phyloP scores from a whole-genome alignment of 2,329 filamentous ascomycete species.

The Teratosphaeriaceae sp. region DNA sequence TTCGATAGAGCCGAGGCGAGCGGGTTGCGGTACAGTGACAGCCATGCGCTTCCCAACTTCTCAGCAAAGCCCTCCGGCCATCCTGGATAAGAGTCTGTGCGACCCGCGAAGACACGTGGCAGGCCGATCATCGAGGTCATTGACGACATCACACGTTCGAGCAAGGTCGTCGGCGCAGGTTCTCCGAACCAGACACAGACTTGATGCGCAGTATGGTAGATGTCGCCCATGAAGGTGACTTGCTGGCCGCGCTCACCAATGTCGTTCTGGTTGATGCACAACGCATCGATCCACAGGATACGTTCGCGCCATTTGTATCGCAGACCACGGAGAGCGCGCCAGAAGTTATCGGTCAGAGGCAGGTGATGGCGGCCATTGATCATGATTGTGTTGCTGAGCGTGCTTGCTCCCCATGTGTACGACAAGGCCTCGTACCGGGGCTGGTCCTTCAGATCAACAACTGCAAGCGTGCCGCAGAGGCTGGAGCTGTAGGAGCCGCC shows the following conservation, averaged over 20 bases:
- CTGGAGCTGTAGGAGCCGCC: not conserved
- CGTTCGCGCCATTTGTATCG: not conserved
- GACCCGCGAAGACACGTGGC: not conserved
- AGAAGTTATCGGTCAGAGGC: not conserved
- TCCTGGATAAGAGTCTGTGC: not conserved
- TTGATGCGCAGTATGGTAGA: conserved; percentile 3
- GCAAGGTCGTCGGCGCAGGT: not conserved
- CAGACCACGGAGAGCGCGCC: not conserved
- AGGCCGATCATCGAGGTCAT: not conserved
- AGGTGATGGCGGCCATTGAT: not conserved
- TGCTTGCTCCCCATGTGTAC: not conserved
- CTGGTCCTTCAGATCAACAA: not conserved
- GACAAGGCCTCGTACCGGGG: not conserved
- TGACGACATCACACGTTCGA: not conserved
- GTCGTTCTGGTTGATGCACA: conserved; percentile 10
- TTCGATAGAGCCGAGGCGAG: not conserved
- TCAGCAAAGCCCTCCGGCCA: not conserved
- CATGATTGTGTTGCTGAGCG: not conserved
- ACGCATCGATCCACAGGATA: conserved; percentile 6
- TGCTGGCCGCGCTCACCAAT: conserved; percentile 5
- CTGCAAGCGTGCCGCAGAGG: not conserved
- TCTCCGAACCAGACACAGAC: not conserved
- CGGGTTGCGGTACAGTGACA: not conserved
- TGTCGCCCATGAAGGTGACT: conserved; percentile 6
- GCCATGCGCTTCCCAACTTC: not conserved